Percentiles rank a stretch among this genome's conserved stretches.
These are phyloP conservation scores for Dillenia suffruticosa DNA, from an alignment of 164 flowering plant genomes.

Conservation along the genomic window DNA sequence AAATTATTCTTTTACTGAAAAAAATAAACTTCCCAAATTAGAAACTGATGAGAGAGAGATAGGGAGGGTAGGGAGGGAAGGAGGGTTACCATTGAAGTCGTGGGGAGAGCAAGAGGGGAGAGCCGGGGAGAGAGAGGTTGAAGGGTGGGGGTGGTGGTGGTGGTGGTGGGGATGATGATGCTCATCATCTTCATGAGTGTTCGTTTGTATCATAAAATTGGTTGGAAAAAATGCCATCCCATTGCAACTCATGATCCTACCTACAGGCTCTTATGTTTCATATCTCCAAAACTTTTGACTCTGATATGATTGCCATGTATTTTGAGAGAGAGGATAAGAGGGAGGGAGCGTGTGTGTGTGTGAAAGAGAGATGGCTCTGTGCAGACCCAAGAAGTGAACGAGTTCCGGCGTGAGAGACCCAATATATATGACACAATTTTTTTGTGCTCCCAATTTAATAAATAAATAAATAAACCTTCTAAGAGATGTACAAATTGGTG, in stretches of 20 bases:
- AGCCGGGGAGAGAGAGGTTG: conserved; percentile 45
- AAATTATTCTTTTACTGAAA: no score
- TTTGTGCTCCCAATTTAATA: no score
- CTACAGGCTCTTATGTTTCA: conserved; percentile 4
- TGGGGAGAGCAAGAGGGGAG: conserved; percentile 64
- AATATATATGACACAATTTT: no score
- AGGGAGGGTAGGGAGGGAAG: conserved; percentile 11
- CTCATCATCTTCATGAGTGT: conserved; percentile 30
- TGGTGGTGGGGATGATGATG: conserved; percentile 11
- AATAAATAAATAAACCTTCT: no score
- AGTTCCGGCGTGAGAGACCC: neutral
- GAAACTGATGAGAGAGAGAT: conserved; percentile 1
- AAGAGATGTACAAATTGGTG: no score
- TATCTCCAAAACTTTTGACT: conserved; percentile 13
- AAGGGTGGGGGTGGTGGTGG: conserved; percentile 38
- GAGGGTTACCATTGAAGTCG: conserved; percentile 61
- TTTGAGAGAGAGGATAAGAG: conserved; percentile 10
- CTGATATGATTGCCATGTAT: conserved; percentile 13
- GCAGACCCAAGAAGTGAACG: conserved; percentile 7
- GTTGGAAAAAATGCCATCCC: conserved; percentile 88
- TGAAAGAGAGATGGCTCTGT: conserved; percentile 1
- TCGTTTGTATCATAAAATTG: conserved; percentile 75
- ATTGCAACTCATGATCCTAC: conserved; percentile 27
- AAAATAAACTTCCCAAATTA: neutral
- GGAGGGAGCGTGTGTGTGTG: no score